Base-by-base conservation (phyloP, 306 rosid genomes). In the Prunus mira region DNA sequence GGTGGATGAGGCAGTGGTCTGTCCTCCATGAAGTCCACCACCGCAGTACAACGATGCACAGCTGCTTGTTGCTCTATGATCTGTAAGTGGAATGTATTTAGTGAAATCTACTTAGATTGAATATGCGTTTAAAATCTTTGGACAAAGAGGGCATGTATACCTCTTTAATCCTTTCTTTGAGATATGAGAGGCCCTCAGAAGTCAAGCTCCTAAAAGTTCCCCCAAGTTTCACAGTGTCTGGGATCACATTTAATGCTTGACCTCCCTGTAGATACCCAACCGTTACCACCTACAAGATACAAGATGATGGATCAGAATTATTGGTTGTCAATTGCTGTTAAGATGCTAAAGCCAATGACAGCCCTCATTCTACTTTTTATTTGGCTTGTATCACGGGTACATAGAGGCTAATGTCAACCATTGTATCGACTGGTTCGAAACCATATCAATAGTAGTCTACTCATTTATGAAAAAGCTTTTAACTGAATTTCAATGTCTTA, bases 11-110 rank as follows among this genome's bases (percentile, higher is more conserved):
- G 87, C 77, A 64, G 24, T 12, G 65, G 71, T 22, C 57, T 79
- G 17, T 86, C 87, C 73, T 83, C 80, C 90, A 78, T 82, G 87
- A 88, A 84, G 79, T 86, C 84, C 73, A 88, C 86, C 18, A 15
- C 41, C 1, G 87, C 82, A 45, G 65, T 71, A 50, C 90, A 88
- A 49, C 67, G 71, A 51, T 76, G 80, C 46, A 84, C 87, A 10
- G 43, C 61, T 57, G 86, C 87, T 86, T 84, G 83, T 22, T 61
- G 81, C 80, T 82, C 77, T 74, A 80, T 74, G 27, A 84, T 65
- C 90, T 84, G 80, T 58, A 34, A 3, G 73, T 46, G 19, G 34
- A 64, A 54, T 5, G 22, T 41, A 15, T 18, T 32, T 14, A 65
- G 46, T 74, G 41, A 47, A 32, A 28, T 34, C 13, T 11, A 28